A percentile compares a stretch with the other conserved stretches of the same genome.
phyloP scores from a whole-genome alignment of 2,329 filamentous ascomycete species.

The Esteya vermicola region DNA sequence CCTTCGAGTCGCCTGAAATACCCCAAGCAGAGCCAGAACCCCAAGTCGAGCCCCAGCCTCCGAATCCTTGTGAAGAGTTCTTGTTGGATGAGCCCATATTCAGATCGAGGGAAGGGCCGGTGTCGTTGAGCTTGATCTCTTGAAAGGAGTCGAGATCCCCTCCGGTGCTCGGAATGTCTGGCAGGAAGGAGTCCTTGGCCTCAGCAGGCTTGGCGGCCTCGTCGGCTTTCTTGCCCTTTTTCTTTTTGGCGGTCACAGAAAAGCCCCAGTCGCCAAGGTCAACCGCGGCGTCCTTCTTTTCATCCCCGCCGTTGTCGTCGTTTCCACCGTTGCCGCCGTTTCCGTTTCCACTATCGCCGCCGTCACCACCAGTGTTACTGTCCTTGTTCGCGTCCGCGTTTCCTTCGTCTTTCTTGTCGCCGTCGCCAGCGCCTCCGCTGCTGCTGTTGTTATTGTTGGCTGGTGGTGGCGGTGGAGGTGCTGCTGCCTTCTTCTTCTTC shows the following conservation, averaged over 20 bases:
- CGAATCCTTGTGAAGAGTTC: conserved; percentile 24
- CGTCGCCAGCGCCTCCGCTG: conserved; percentile 15
- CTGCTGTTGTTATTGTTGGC: conserved; percentile 24
- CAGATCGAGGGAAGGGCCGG: conserved; percentile 39
- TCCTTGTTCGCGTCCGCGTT: conserved; percentile 14
- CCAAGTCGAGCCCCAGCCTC: conserved; percentile 48
- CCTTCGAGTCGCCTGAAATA: conserved; percentile 20
- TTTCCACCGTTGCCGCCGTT: conserved; percentile 17
- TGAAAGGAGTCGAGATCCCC: conserved; percentile 43
- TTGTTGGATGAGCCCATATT: conserved; percentile 35
- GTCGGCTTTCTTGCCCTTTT: conserved; percentile 35
- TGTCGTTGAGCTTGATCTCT: conserved; percentile 52
- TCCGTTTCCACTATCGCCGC: conserved; percentile 18
- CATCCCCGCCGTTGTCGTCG: conserved; percentile 19
- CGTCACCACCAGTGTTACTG: conserved; percentile 13
- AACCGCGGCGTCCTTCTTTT: conserved; percentile 1
- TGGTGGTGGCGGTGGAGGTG: conserved; percentile 30
- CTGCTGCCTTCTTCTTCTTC: conserved; percentile 41
- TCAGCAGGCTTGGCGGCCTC: conserved; percentile 11
- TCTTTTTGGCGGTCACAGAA: conserved; percentile 33
- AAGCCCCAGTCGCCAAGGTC: conserved; percentile 39
- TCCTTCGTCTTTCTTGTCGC: conserved; percentile 19
- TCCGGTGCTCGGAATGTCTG: conserved; percentile 10
- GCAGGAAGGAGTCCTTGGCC: background rate
- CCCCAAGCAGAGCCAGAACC: conserved; percentile 21